These are phyloP conservation scores for Chalciporus sp. DNA, from an alignment of 1,284 basidiomycete genomes.

Conservation along the genomic window DNA sequence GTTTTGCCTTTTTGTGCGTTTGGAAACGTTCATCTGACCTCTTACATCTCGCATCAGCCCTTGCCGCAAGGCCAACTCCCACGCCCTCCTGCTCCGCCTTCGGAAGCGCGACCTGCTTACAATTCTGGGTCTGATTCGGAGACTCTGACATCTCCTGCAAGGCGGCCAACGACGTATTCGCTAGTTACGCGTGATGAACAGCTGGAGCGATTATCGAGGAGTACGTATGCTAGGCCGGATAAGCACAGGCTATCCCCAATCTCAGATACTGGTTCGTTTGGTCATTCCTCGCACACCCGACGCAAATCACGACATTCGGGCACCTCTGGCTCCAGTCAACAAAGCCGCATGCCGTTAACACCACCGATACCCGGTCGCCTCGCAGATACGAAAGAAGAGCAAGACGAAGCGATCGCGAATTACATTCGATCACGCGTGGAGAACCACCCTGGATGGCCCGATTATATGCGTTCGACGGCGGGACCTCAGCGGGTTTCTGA, in stretches of 20 bases:
- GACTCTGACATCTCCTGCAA: constrained; percentile 8
- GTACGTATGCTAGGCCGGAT: constrained; percentile 15
- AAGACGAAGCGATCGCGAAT: constrained; percentile 39
- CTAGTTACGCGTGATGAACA: constrained; percentile 28
- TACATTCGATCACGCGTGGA: constrained; percentile 44
- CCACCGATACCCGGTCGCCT: constrained; percentile 28
- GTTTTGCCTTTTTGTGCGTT: constrained; percentile 10
- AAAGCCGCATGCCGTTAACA: constrained; percentile 16
- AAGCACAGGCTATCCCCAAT: constrained; percentile 14
- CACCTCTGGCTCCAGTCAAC: constrained; percentile 4
- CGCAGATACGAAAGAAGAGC: constrained; percentile 39
- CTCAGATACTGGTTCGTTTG: constrained; percentile 22
- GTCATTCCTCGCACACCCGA: constrained; percentile 16
- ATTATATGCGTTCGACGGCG: constrained; percentile 46
- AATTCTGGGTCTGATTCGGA: constrained; percentile 22
- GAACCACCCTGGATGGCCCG: constrained; percentile 41
- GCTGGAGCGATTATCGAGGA: constrained; percentile 31
- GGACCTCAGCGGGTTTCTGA: constrained; percentile 43
- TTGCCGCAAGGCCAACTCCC: constrained; percentile 33
- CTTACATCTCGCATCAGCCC: constrained; percentile 24
- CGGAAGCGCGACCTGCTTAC: constrained; percentile 15
- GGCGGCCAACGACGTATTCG: constrained; percentile 10
- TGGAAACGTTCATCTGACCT: constrained; percentile 11
- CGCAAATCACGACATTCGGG: constrained; percentile 3
- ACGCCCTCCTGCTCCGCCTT: constrained; percentile 25